phyloP scores from a whole-genome alignment of 257 asterid species.

The Leptodermis oblonga region DNA sequence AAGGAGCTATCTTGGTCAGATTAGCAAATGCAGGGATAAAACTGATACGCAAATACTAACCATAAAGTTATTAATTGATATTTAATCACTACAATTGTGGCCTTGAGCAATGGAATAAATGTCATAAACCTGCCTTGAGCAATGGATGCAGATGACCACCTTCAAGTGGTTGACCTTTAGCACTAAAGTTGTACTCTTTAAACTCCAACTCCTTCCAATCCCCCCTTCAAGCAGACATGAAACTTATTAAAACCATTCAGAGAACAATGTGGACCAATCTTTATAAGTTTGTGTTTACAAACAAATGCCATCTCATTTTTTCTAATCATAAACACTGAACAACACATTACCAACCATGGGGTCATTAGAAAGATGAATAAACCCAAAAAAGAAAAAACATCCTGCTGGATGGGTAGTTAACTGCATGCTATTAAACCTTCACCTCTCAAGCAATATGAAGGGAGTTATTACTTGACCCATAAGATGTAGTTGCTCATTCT shows the following conservation, averaged over 20 bases:
- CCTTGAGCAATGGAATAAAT: too few species aligned
- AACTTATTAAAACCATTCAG: background rate
- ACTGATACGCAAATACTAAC: background rate
- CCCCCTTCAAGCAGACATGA: conserved; percentile 51
- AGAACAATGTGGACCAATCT: background rate
- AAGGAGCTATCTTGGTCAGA: conserved; percentile 7
- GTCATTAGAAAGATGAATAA: background rate
- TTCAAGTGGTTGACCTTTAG: conserved; percentile 92
- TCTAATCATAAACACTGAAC: background rate
- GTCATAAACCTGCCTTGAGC: conserved; percentile 60
- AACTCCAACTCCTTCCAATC: conserved; percentile 92
- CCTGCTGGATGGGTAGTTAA: background rate
- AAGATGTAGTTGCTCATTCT: background rate
- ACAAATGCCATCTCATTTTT: background rate
- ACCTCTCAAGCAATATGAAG: background rate
- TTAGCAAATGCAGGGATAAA: background rate
- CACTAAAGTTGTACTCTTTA: conserved; percentile 91
- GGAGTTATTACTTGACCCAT: background rate
- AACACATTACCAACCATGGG: background rate
- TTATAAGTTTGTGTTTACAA: too few species aligned
- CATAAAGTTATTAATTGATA: background rate
- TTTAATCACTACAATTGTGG: background rate
- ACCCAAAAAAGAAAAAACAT: background rate
- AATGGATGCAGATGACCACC: conserved; percentile 96
- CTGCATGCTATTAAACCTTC: conserved; percentile 1